Evolutionary conservation across 768 basidiomycete genomes (phyloP), one percentile per base, ranked within the genome.

Genomic region (Mycena albidolilacea): DNA sequence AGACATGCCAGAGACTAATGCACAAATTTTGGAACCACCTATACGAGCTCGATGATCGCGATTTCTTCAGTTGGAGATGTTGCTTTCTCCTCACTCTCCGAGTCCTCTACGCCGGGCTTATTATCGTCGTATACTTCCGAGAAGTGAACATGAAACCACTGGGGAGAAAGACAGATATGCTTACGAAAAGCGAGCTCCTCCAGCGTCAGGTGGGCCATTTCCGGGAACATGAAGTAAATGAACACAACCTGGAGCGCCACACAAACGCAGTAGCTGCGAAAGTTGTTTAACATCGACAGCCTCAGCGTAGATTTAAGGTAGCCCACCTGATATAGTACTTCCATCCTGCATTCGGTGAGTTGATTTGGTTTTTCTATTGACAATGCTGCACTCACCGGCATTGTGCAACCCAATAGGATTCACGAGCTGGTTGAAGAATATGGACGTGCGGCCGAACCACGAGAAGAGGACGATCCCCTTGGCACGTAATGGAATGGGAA

Each of bases 181-280:
- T 30, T 38, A 70, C 69, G 14, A 15, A 70, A 70, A 1, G 69
- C 64, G 57, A 70, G 69, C 62, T 70, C 69, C 52, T 70, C 69
- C 46, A 70, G 50, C 14, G 69, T 70, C 14, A 46, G 63, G 19
- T 57, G 8, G 11, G 69, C 35, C 5, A 64, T 70, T 23, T 70
- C 69, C 38, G 69, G 69, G 57, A 70, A 70, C 46, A 52, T 30
- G 14, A 59, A 65, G n/a, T 59, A 70, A 37, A 70, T 52, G 69
- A 70, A 64, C 23, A 41, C 69, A 5, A 50, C 17, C 48, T 70
- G 63, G 19, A 64, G 50, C 5, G 38, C 10, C 15, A 70, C 41
- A 19, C 57, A 39, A 9, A 70, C 37, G 44, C 55, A 59, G 15
- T 64, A 70, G 15, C 69, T 70, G 46, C 7, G 58, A 39, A 39